phyloP scores from a whole-genome alignment of 352 stramenopile species.

The Globisporangium barbulae region DNA sequence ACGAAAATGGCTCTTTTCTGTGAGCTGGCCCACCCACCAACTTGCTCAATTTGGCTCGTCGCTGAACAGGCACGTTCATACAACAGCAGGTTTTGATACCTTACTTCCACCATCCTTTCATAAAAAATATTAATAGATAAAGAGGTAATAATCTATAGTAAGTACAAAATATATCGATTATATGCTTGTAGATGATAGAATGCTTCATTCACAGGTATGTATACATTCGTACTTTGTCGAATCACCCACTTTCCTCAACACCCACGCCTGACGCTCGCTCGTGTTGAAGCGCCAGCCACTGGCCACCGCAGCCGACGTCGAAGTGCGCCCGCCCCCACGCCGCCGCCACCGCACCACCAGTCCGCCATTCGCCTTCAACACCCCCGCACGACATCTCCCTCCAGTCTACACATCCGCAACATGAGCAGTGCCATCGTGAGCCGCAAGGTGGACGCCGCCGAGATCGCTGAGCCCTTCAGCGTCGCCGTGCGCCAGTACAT shows the following conservation, averaged over 20 bases:
- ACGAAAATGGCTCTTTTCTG: neutral
- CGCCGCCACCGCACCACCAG: slow-evolving; percentile 1
- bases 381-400: neutral
- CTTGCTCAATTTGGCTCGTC: neutral
- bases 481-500: slow-evolving; percentile 84
- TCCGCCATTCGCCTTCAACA: slow-evolving; percentile 3
- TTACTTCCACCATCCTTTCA: neutral
- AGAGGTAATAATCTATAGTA: neutral
- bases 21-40: neutral
- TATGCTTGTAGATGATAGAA: neutral
- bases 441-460: slow-evolving; percentile 73
- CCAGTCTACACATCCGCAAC: neutral
- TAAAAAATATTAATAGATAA: neutral
- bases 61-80: slow-evolving; percentile 7
- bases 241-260: neutral
- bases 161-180: too few species aligned
- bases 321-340: slow-evolving; percentile 1
- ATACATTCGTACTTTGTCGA: too few species aligned
- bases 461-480: slow-evolving; percentile 87
- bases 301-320: neutral
- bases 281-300: slow-evolving; percentile 5
- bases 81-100: too few species aligned
- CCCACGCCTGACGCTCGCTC: neutral
- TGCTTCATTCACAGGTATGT: neutral
- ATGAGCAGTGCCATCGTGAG: slow-evolving; percentile 9